Evolutionary conservation across 2,329 filamentous ascomycete species (phyloP).

Genomic region (Xylogone sp.): DNA sequence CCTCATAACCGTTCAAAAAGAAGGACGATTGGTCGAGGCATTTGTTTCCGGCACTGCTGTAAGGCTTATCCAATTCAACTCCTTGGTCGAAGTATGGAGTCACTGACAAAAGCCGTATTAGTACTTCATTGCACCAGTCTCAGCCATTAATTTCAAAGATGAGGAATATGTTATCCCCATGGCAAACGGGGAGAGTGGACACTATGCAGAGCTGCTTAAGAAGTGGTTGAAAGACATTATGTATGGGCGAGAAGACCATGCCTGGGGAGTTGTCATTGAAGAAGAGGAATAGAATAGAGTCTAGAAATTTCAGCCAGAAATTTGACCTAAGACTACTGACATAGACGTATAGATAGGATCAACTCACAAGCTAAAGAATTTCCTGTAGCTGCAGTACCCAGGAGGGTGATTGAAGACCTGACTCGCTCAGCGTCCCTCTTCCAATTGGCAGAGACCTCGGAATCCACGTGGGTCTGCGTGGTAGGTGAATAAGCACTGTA

Average conservation of each 20-base stretch:
- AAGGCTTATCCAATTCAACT: slow-evolving; percentile 34
- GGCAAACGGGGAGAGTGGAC: slow-evolving; percentile 47
- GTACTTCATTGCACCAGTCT: slow-evolving; percentile 70
- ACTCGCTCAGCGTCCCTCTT: too few relatives aligned
- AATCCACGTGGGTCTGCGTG: too few relatives aligned
- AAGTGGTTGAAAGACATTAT: slow-evolving; percentile 67
- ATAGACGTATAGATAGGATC: too few relatives aligned
- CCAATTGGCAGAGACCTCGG: too few relatives aligned
- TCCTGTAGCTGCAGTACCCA: too few relatives aligned
- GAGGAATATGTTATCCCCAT: slow-evolving; percentile 60
- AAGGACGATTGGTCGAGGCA: slow-evolving; percentile 76
- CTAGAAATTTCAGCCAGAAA: too few relatives aligned
- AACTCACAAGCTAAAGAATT: too few relatives aligned
- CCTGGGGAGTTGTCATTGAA: slow-evolving; percentile 65
- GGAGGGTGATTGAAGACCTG: too few relatives aligned
- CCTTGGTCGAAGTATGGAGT: too few relatives aligned
- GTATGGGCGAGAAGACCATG: slow-evolving; percentile 68
- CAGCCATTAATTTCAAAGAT: slow-evolving; percentile 63
- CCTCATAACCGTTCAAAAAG: slow-evolving; percentile 64
- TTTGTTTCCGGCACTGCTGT: slow-evolving; percentile 86
- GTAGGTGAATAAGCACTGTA: too few relatives aligned
- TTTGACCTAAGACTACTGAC: too few relatives aligned
- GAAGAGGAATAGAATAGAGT: slow-evolving; percentile 40
- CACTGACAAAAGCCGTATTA: slow-evolving; percentile 27
- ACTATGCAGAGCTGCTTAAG: slow-evolving; percentile 59